Percentiles rank a stretch among this genome's conserved stretches.
Conservation (phyloP, 2,329 filamentous ascomycete genomes). For the Fusarium euwallaceae region DNA sequence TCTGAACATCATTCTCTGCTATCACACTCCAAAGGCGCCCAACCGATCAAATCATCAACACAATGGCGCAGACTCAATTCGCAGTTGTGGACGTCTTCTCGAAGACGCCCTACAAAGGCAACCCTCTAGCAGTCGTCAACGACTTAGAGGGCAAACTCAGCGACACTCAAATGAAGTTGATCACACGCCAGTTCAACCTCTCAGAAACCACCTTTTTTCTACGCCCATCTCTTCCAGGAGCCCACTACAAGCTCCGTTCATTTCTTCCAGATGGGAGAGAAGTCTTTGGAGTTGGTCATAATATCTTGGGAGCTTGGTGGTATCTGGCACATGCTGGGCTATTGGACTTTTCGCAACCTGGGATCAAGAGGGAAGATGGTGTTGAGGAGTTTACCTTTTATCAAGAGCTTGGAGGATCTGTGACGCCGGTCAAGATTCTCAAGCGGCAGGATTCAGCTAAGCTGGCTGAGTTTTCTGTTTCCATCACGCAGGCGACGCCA, state of each 20-base stretch:
- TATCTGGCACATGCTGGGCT: conserved; percentile 26
- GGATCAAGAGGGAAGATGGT: not conserved
- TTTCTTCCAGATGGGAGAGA: conserved; percentile 39
- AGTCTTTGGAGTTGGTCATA: conserved; percentile 40
- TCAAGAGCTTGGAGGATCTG: conserved; percentile 3
- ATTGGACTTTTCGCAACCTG: conserved; percentile 14
- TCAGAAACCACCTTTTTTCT: conserved; percentile 41
- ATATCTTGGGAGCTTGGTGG: conserved; percentile 44
- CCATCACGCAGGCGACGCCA: conserved; percentile 5
- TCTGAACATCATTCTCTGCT: not conserved
- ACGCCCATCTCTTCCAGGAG: not conserved
- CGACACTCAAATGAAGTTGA: conserved; percentile 37
- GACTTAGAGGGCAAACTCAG: conserved; percentile 21
- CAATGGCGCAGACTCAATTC: conserved; percentile 4
- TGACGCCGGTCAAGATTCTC: not conserved
- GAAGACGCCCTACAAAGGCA: conserved; percentile 31
- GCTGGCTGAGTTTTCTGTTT: not conserved
- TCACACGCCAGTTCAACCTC: conserved; percentile 43
- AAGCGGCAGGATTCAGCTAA: not conserved
- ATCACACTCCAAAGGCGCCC: too few species aligned
- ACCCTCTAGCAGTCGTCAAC: conserved; percentile 39
- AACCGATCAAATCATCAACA: too few species aligned
- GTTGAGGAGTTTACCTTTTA: conserved; percentile 2
- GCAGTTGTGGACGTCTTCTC: conserved; percentile 40
- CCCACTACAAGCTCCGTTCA: conserved; percentile 30